phyloP scores from a whole-genome alignment of 2,329 filamentous ascomycete species.

The Shiraia sp. region DNA sequence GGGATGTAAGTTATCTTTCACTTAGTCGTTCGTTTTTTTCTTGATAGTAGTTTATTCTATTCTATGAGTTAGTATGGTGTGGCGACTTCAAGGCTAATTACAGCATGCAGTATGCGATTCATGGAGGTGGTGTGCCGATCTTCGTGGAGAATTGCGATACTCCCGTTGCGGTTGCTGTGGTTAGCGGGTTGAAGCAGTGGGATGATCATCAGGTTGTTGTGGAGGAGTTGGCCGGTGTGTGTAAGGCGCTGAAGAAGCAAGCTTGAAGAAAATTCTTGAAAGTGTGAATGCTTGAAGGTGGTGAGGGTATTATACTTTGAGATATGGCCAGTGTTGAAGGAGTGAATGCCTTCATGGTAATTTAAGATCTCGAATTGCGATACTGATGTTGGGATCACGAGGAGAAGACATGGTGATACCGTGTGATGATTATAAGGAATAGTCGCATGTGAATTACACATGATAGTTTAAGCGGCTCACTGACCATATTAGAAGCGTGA shows the following conservation, averaged over 20 bases:
- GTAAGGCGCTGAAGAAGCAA: slow-evolving; percentile 12
- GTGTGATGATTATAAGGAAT: too few species aligned
- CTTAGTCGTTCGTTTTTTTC: neutral
- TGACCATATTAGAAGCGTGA: too few species aligned
- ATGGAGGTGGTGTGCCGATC: slow-evolving; percentile 75
- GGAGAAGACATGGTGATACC: too few species aligned
- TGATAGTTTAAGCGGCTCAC: too few species aligned
- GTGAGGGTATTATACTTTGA: too few species aligned
- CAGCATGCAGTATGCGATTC: slow-evolving; percentile 65
- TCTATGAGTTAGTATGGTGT: neutral
- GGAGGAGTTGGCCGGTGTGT: slow-evolving; percentile 48
- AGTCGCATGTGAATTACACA: too few species aligned
- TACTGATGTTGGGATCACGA: too few species aligned
- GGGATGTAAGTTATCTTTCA: slow-evolving; percentile 35
- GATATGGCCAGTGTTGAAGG: too few species aligned
- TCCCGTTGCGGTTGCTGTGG: slow-evolving; percentile 72
- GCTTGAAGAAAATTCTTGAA: too few species aligned
- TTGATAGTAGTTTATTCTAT: neutral
- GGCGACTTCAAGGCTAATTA: neutral
- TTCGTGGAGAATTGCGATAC: slow-evolving; percentile 72
- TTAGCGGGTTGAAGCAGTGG: slow-evolving; percentile 76
- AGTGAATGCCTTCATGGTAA: too few species aligned
- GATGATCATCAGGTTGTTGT: slow-evolving; percentile 79
- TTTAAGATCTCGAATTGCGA: too few species aligned
- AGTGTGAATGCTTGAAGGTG: too few species aligned